These are phyloP conservation scores for Boletus sensibilis DNA, from an alignment of 768 basidiomycete species.

Conservation along the genomic window DNA sequence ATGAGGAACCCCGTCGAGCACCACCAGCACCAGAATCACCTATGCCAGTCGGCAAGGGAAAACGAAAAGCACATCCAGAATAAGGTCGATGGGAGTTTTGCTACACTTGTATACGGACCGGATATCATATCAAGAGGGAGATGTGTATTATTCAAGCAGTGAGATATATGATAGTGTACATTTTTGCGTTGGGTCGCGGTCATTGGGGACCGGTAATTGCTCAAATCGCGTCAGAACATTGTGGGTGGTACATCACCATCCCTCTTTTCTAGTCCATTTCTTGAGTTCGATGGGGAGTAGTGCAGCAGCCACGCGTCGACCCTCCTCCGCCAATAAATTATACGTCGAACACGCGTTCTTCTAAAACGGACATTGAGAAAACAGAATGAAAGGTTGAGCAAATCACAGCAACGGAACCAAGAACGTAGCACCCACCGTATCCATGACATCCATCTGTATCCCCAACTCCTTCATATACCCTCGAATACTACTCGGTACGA, in stretches of 20 bases:
- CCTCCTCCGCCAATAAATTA: slow-evolving; percentile 91
- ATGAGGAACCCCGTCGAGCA: slow-evolving; percentile 38
- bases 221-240: background rate
- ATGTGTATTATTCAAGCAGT: slow-evolving; percentile 11
- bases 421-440: slow-evolving; percentile 59
- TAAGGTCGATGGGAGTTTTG: background rate
- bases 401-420: too few species aligned
- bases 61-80: slow-evolving; percentile 53
- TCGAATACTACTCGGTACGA: slow-evolving; percentile 66
- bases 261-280: slow-evolving; percentile 44
- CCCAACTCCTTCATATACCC: slow-evolving; percentile 71
- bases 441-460: slow-evolving; percentile 87
- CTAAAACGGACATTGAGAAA: slow-evolving; percentile 34
- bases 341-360: slow-evolving; percentile 95
- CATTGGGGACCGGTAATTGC: background rate
- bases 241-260: background rate
- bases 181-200: background rate
- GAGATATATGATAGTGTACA: slow-evolving; percentile 17
- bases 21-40: slow-evolving; percentile 32
- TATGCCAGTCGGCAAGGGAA: slow-evolving; percentile 46
- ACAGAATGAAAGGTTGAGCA: too few species aligned
- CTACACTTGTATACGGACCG: background rate
- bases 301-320: slow-evolving; percentile 87
- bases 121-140: background rate
- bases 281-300: slow-evolving; percentile 65